Conservation (phyloP, 2,329 filamentous ascomycete species). For the Colletotrichum sp. region DNA sequence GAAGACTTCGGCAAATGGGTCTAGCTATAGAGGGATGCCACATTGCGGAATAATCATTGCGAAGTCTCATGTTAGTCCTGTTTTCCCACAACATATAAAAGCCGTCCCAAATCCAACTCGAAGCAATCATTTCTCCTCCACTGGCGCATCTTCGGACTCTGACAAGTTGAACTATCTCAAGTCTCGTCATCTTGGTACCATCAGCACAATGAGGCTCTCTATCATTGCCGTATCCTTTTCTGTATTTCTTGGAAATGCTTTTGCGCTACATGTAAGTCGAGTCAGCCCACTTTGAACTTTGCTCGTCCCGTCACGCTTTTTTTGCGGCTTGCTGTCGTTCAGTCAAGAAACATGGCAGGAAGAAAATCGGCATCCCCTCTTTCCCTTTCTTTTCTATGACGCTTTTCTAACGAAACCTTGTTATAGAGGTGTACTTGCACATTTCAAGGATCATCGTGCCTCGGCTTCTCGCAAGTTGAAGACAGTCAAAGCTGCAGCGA, state of each 20-base stretch:
- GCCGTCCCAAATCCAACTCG: background rate
- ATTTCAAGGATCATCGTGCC: background rate
- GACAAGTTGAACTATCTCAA: background rate
- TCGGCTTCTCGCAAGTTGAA: background rate
- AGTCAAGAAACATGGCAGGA: accelerated
- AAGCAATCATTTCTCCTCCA: background rate
- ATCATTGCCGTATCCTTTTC: background rate
- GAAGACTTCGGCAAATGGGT: background rate
- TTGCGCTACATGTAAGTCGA: background rate
- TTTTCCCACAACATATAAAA: background rate
- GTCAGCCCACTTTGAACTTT: background rate
- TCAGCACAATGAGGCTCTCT: background rate
- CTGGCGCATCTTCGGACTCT: background rate
- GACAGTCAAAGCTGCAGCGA: background rate
- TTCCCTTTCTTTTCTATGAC: background rate
- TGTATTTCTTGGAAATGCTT: background rate
- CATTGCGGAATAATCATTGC: accelerated
- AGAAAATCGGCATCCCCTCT: background rate
- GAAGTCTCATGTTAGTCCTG: background rate
- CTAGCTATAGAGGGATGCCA: background rate
- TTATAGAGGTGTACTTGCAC: background rate
- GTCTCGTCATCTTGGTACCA: background rate
- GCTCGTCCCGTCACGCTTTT: background rate
- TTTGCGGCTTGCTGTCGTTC: background rate
- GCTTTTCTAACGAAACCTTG: background rate